Evolutionary conservation across 2,329 filamentous ascomycete genomes (phyloP), one percentile per base, ranked within the genome.

Genomic region (Aspergillus versicolor): DNA sequence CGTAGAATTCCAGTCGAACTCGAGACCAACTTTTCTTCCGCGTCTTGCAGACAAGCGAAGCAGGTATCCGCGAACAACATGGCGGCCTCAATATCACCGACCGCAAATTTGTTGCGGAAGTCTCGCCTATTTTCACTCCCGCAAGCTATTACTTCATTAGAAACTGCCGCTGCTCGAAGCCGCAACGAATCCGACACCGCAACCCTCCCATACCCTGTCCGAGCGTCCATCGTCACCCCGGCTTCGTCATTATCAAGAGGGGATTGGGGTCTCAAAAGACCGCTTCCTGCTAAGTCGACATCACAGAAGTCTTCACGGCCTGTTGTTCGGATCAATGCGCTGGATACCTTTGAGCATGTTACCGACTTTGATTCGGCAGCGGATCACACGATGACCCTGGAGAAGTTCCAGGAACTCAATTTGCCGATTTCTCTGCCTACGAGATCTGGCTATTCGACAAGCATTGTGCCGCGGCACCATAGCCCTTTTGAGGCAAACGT

Each of bases 111-210:
- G 65, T 83, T 97, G 70, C 88, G 93, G 73, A 85, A 87, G 59
- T 97, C 93, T 58, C 90, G 93, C 65, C 83, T 97, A 66, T 97
- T 97, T 78, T 89, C 92, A 22, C 81, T 97, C 55, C 92, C 93
- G 13, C 82, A 85, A 57, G 85, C 91, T 21, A 82, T 97, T 51
- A 85, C 88, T 17, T 42, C 86, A 90, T 11, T 73, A 12, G 75
- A 71, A 63, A 79, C 80, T 62, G 80, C 79, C 61, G 80, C 77
- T 59, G 79, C 77, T 44, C 77, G 68, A 65, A 75, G 74, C 42
- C 76, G 76, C 54, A 80, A 77, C 60, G 75, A 79, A 60, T 92
- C 89, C 15, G 80, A 86, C 53, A 87, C 85, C 21, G 86, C 89
- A 43, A 97, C 93, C 13, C 81, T 84, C 59, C 83, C 85, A 30